Conservation (phyloP, 805 yeast genomes). For the Cyberlindnera euphorbiiphila region DNA sequence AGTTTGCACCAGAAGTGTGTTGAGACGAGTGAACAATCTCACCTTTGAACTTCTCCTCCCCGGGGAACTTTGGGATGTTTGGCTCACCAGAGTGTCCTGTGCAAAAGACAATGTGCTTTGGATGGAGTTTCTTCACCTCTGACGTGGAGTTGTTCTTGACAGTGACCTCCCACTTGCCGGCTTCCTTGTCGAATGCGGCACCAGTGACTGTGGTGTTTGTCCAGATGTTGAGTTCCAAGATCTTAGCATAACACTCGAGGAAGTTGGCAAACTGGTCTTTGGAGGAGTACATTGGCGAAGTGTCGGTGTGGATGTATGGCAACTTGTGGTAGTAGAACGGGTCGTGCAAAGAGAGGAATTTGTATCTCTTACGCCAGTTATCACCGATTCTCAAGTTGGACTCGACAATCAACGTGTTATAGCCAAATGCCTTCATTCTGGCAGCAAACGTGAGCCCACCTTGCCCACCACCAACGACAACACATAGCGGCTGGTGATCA, state of each 20-base stretch:
- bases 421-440: slow-evolving; percentile 38
- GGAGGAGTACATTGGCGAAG: slow-evolving; percentile 40
- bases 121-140: slow-evolving; percentile 26
- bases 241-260: slow-evolving; percentile 38
- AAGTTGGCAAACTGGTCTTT: slow-evolving; percentile 43
- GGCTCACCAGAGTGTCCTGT: slow-evolving; percentile 47
- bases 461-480: slow-evolving; percentile 47
- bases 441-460: slow-evolving; percentile 42
- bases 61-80: slow-evolving; percentile 38
- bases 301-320: slow-evolving; percentile 38
- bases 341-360: slow-evolving; percentile 42
- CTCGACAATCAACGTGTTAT: slow-evolving; percentile 38
- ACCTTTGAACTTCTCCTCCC: slow-evolving; percentile 36
- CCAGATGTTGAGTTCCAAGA: slow-evolving; percentile 40
- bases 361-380: slow-evolving; percentile 44
- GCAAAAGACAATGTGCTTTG: slow-evolving; percentile 39
- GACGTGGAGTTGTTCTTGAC: slow-evolving; percentile 30
- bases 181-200: slow-evolving; percentile 30
- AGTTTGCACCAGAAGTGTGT: slow-evolving; percentile 39
- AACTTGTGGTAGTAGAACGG: slow-evolving; percentile 42
- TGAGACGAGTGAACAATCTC: slow-evolving; percentile 40
- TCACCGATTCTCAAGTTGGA: slow-evolving; percentile 38
- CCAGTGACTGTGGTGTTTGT: slow-evolving; percentile 30
- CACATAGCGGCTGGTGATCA: slow-evolving; percentile 37
- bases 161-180: slow-evolving; percentile 33